Base-by-base conservation (phyloP, 768 basidiomycete species). In the Chalciporus chontae region DNA sequence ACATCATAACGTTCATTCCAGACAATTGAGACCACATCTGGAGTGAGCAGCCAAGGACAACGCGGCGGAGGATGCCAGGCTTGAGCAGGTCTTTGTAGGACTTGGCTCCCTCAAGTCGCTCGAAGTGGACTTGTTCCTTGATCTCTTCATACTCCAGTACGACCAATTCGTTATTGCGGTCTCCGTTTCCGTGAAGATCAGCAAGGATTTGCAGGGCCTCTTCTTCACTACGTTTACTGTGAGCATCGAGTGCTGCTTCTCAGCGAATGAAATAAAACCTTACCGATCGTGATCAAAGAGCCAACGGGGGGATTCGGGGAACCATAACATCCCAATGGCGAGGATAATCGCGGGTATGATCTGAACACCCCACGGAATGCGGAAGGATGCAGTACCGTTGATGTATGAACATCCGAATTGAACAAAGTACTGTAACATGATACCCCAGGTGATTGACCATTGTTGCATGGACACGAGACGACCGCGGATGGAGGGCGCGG, bases 1-100 rank as follows among this genome's bases (percentile, higher is more conserved):
- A 68, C 85, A 90, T 86, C 87, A 90, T 89, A 58, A 88, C 78
- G 63, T 89, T 87, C 82, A 89, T 87, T 31, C 85, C 84, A 9
- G 75, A 76, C 17, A 88, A 71, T 60, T 90, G 88, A 52, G 80
- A 81, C 88, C 87, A 90, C 79, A 85, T 85, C 66, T 91, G 88
- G 34, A 89, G 70, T n/a, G 75, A 74, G 52, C 76, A 74, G 32
- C 87, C 89, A 21, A 90, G 76, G 51, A 77, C 69, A 24, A 89
- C 85, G 59, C 88, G 84, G 46, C 87, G 80, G 44, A 84, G 71
- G 54, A 86, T 80, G 31, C 81, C 80, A 8, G 77, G 76, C 57
- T 80, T 84, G 49, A 89, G 55, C 17, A 90, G 70, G 64, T 90
- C 86, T 11, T 75, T 54, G 59, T 79, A 84, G 0, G 82, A 83